phyloP scores from a whole-genome alignment of 176 grass and related monocot species.

The Chrysopogon serrulatus region DNA sequence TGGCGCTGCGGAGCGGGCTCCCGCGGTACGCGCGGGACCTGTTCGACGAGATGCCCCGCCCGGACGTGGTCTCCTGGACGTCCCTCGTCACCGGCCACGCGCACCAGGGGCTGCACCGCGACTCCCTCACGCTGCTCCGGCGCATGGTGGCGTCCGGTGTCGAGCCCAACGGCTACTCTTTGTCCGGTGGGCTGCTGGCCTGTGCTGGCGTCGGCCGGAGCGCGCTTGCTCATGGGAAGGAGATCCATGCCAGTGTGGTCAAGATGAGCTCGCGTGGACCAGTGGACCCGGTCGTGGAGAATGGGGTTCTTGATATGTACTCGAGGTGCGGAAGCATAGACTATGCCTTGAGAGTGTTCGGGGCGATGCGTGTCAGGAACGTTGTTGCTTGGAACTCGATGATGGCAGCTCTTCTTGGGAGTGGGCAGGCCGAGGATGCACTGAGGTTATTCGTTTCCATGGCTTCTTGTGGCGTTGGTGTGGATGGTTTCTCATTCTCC shows the following conservation, averaged over 20 bases:
- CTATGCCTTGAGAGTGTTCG: constrained; percentile 28
- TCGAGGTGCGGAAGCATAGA: constrained; percentile 18
- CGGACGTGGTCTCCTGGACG: constrained; percentile 61
- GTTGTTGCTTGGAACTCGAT: constrained; percentile 52
- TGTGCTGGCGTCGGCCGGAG: constrained; percentile 18
- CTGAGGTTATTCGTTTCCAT: constrained; percentile 35
- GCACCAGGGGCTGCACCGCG: constrained; percentile 12
- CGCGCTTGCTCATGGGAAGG: constrained; percentile 29
- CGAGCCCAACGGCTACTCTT: constrained; percentile 39
- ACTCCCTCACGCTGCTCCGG: constrained; percentile 20
- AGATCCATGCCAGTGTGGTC: constrained; percentile 49
- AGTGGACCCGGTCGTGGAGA: constrained; percentile 35
- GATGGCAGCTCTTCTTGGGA: constrained; percentile 43
- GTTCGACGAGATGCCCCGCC: constrained; percentile 53
- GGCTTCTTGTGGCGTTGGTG: constrained; percentile 8
- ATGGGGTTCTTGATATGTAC: constrained; percentile 63
- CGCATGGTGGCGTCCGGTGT: constrained; percentile 16
- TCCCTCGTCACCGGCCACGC: constrained; percentile 53
- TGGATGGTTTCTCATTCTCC: constrained; percentile 49
- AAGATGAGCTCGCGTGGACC: constrained; percentile 15
- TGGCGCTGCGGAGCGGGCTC: constrained; percentile 24
- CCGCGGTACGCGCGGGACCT: constrained; percentile 14
- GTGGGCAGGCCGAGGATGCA: constrained; percentile 40
- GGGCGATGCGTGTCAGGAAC: constrained; percentile 30
- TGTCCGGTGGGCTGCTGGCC: constrained; percentile 39